A percentile compares a stretch with the other conserved stretches of the same genome.
phyloP scores from a whole-genome alignment of 2,329 filamentous ascomycete species.

The Fusarium temperatum region DNA sequence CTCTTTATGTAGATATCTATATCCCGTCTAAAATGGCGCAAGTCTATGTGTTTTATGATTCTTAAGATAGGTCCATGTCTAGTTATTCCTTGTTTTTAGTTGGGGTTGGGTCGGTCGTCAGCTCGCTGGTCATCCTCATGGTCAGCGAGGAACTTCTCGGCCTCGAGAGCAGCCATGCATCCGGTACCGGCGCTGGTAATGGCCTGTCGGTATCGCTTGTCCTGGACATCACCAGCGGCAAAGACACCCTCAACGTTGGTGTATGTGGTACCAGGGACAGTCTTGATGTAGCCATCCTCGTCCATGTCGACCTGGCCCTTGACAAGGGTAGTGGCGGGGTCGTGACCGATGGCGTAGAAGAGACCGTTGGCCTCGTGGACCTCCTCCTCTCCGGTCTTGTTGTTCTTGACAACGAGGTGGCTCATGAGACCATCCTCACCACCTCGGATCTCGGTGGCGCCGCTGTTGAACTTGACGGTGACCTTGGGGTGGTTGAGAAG shows the following conservation, averaged over 20 bases:
- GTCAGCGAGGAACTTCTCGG: constrained; percentile 91
- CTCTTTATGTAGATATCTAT: constrained; percentile 32
- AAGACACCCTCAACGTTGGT: constrained; percentile 94
- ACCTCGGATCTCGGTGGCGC: constrained; percentile 84
- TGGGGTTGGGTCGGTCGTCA: constrained; percentile 25
- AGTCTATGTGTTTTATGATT: constrained; percentile 33
- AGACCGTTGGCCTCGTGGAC: constrained; percentile 90
- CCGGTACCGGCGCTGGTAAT: constrained; percentile 97
- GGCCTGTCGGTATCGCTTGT: constrained; percentile 97
- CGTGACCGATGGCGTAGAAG: constrained; percentile 97
- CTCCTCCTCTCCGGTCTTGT: constrained; percentile 77
- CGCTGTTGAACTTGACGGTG: constrained; percentile 86
- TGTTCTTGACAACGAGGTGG: constrained; percentile 84
- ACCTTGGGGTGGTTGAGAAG: constrained; percentile 87
- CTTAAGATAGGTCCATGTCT: constrained; percentile 9
- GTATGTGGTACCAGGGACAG: constrained; percentile 85
- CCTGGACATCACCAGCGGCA: constrained; percentile 96
- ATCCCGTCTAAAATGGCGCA: constrained; percentile 30
- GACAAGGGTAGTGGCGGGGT: constrained; percentile 89
- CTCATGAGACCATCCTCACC: constrained; percentile 89
- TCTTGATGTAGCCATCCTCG: constrained; percentile 89
- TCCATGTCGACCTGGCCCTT: constrained; percentile 92
- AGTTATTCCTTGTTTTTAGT: constrained; percentile 7
- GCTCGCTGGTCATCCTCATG: constrained; percentile 56
- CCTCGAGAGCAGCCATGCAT: constrained; percentile 94